A percentile compares a stretch with the other conserved stretches of the same genome.
These are phyloP conservation scores for Lupinus albus DNA, from an alignment of 306 rosid genomes.

Conservation along the genomic window DNA sequence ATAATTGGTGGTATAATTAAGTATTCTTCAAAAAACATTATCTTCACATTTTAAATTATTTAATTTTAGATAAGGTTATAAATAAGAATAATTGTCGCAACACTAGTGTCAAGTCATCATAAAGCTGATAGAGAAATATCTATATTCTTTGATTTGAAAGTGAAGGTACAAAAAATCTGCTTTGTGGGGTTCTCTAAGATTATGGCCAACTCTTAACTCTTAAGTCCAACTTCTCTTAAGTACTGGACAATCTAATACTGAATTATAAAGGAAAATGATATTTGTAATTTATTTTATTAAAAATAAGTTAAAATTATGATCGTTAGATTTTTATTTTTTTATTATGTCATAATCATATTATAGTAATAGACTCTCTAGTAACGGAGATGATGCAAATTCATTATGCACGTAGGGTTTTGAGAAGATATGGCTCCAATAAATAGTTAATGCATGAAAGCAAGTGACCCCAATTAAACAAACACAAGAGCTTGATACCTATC, in stretches of 20 bases:
- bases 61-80: conserved; percentile 29
- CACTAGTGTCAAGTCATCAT: conserved; percentile 11
- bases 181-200: conserved; percentile 39
- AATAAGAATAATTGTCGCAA: conserved; percentile 4
- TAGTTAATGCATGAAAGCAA: conserved; percentile 28
- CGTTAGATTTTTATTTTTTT: too few relatives aligned
- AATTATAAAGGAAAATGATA: too few relatives aligned
- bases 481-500: conserved; percentile 40
- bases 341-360: too few relatives aligned
- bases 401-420: conserved; percentile 35
- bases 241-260: too few relatives aligned
- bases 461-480: conserved; percentile 39
- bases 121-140: conserved; percentile 29
- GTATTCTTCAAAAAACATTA: too few relatives aligned
- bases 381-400: too few relatives aligned
- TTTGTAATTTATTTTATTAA: too few relatives aligned
- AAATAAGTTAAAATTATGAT: too few relatives aligned
- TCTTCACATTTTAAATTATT: background rate
- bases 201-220: conserved; percentile 32
- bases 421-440: conserved; percentile 43
- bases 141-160: conserved; percentile 19
- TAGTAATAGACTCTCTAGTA: too few relatives aligned
- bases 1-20: too few relatives aligned
- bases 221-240: too few relatives aligned
- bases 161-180: conserved; percentile 37